Percentiles rank a stretch among this genome's conserved stretches.
phyloP scores from a whole-genome alignment of 805 yeast genomes.

The Barnettozyma pratensis region DNA sequence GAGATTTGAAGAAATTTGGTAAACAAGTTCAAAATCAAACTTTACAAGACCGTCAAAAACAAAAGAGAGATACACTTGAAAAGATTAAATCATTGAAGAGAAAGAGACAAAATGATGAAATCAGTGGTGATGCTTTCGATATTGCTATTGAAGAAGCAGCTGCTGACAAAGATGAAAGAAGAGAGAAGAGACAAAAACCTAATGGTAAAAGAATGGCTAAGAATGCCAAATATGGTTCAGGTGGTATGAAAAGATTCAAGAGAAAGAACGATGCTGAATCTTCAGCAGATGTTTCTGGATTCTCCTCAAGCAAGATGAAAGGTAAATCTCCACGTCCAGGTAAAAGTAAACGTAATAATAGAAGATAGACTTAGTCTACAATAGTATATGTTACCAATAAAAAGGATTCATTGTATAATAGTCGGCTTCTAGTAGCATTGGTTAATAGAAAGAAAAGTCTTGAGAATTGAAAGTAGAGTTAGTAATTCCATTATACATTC shows the following conservation, averaged over 20 bases:
- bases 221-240: constrained; percentile 67
- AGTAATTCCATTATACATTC: too few relatives aligned
- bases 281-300: constrained; percentile 59
- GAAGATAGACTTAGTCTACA: constrained; percentile 7
- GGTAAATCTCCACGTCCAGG: constrained; percentile 38
- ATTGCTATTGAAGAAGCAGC: constrained; percentile 86
- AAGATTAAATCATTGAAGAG: constrained; percentile 87
- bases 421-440: too few relatives aligned
- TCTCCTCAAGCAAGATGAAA: constrained; percentile 50
- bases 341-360: constrained; percentile 42
- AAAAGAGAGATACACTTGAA: constrained; percentile 85
- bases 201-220: constrained; percentile 66
- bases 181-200: constrained; percentile 47
- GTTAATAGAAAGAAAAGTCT: too few relatives aligned
- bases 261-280: constrained; percentile 71
- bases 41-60: constrained; percentile 87
- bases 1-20: constrained; percentile 94
- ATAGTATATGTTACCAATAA: not conserved
- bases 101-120: constrained; percentile 76
- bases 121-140: constrained; percentile 71
- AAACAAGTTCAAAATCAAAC: constrained; percentile 95
- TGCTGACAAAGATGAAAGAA: constrained; percentile 36
- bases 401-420: too few relatives aligned
- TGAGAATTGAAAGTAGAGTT: too few relatives aligned
- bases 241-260: constrained; percentile 72